A percentile compares a stretch with the other conserved stretches of the same genome.
These are phyloP conservation scores for Tillandsia leiboldiana DNA, from an alignment of 176 grass and related monocot species.

Conservation along the genomic window DNA sequence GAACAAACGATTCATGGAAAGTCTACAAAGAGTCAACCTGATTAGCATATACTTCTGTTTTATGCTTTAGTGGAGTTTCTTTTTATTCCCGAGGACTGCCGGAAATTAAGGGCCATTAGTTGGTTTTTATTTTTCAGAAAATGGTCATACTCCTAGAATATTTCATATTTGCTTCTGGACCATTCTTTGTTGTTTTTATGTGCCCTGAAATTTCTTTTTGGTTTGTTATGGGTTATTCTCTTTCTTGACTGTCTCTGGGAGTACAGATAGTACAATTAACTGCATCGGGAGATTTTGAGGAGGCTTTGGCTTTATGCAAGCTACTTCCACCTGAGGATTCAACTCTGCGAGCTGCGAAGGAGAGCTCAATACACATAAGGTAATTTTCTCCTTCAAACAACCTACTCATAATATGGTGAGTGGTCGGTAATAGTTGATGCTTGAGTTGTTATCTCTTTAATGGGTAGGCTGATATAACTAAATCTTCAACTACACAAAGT, in stretches of 20 bases:
- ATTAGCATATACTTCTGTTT: background rate
- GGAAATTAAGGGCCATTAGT: background rate
- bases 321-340: constrained; percentile 97
- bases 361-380: constrained; percentile 99
- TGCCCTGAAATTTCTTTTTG: constrained; percentile 1
- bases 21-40: too few relatives aligned
- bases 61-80: background rate
- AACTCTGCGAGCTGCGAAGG: constrained; percentile 80
- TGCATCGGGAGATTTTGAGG: constrained; percentile 94
- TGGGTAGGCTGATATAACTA: too few relatives aligned
- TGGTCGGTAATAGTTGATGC: background rate
- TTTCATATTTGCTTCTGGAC: background rate
- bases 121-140: background rate
- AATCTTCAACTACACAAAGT: background rate
- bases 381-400: constrained; percentile 19
- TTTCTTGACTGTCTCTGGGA: constrained; percentile 13
- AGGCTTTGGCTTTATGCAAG: constrained; percentile 89
- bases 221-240: background rate
- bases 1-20: too few relatives aligned
- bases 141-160: background rate
- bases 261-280: constrained; percentile 96
- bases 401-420: constrained; percentile 11
- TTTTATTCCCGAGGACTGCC: background rate
- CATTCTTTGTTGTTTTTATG: too few relatives aligned
- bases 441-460: background rate